phyloP scores from a whole-genome alignment of 2,329 filamentous ascomycete genomes.

The Talaromyces marneffei region DNA sequence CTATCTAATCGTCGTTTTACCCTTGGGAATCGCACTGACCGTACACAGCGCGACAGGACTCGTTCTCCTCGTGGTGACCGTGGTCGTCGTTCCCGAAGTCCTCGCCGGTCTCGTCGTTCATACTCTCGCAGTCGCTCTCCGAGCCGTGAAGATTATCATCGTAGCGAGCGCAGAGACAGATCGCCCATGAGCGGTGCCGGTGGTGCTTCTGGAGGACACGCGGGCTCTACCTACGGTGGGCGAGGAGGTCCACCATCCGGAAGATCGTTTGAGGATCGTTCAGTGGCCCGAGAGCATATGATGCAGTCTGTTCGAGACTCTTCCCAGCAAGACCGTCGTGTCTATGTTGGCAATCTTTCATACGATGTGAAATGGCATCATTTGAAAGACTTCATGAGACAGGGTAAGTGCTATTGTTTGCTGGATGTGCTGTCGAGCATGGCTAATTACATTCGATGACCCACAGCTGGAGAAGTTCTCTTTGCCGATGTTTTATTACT shows the following conservation, averaged over 20 bases:
- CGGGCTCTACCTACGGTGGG: conserved; percentile 52
- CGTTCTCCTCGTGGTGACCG: conserved; percentile 48
- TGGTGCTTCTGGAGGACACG: conserved; percentile 65
- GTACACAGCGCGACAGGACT: conserved; percentile 67
- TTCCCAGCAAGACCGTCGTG: conserved; percentile 96
- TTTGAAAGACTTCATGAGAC: conserved; percentile 99
- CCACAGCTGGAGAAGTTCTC: conserved; percentile 91
- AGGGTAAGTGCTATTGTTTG: conserved; percentile 62
- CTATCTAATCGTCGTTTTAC: not conserved
- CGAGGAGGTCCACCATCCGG: conserved; percentile 60
- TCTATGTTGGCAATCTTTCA: conserved; percentile 97
- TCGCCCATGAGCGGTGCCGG: conserved; percentile 75
- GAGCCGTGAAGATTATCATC: conserved; percentile 72
- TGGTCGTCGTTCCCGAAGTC: conserved; percentile 69
- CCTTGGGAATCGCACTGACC: not conserved
- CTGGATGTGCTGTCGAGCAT: conserved; percentile 14
- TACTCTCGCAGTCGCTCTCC: conserved; percentile 75
- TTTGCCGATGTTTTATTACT: conserved; percentile 99
- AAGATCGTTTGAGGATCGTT: conserved; percentile 78
- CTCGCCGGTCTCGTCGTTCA: conserved; percentile 67
- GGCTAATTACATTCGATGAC: conserved; percentile 25
- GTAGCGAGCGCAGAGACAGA: conserved; percentile 68
- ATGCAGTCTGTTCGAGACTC: conserved; percentile 90
- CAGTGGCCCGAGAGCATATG: conserved; percentile 84
- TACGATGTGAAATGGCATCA: conserved; percentile 99